Base-by-base conservation (phyloP, 768 basidiomycete species). In the Leccinellum albellum region DNA sequence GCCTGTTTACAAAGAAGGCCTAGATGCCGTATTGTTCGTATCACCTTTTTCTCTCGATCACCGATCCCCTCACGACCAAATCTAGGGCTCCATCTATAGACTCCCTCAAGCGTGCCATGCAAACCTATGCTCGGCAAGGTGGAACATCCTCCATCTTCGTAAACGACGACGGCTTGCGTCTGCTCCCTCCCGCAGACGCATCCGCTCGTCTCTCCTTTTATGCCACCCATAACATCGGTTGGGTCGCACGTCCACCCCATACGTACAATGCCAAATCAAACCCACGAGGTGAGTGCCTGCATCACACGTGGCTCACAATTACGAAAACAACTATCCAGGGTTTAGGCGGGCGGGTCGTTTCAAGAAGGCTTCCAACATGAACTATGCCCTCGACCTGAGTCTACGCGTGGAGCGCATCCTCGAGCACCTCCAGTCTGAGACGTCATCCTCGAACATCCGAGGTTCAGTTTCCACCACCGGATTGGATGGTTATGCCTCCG, bases 291-390 rank as follows among this genome's bases (percentile, higher is more conserved):
- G 76, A 17, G 54, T 51, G 5, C 26, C 13, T 4, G 6, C 8
- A 4, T 20, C 28, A 7, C 74, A 75, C 75, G 70, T 79, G 76
- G 76, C 78, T 37, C 35, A 37, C 67, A 23, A 28, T 6, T 26
- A 23, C 49, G 15, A 3, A 33, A 48, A 12, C 13, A n/a, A 13
- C 8, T 47, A 42, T 17, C 8, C 31, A 73, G 70, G 67, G 4
- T 71, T 65, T n/a, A 74, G 61, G 23, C 72, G 76, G 37, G 70
- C 87, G 4, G 93, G 94, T 31, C 81, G 92, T 21, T 96, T 96
- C 80, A 96, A 96, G 78, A 96, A 96, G 73, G 92, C 92, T 1
- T 87, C 85, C 15, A 96, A 96, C 73, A 86, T 95, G 87, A 96
- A 95, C 68, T 93, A 88, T 64, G 91, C 82, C 21, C 75, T 81